Base-by-base conservation (phyloP, 805 yeast genomes). In the Zygosaccharomyces gambellarensis region DNA sequence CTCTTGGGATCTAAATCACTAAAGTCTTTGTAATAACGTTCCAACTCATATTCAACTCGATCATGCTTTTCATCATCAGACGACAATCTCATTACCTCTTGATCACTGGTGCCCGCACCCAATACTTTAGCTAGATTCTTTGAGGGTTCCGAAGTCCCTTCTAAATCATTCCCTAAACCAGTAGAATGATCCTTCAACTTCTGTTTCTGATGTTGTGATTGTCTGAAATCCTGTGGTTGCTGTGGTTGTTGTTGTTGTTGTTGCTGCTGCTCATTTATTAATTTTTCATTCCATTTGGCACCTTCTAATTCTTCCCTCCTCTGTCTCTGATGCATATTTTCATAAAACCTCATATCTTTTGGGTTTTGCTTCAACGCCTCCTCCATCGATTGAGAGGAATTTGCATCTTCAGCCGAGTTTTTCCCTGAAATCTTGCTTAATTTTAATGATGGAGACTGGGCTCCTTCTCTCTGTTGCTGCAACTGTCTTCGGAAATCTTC, bases 1-100 rank as follows among this genome's bases (percentile, higher is more conserved):
- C 62, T 60, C 8, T 59, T 60, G 32, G 62, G 58, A 50, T 67
- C 62, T 32, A 67, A 56, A 36, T 65, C 69, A 38, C 65, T 64
- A 22, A 65, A 66, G 38, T 71, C 68, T 39, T 64, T 66, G 34
- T 68, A 70, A 46, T 67, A 72, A 3, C 63, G 64, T 40, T 68
- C 72, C 46, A 68, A 61, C 38, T 69, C 68, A 50, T 64, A 65
- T 34, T 70, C 74, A 4, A 67, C 74, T 34, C 65, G 64, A 41
- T 70, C 73, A 30, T 56, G 58, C 29, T 55, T 59, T 41, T 69
- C 72, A 36, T 65, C 71, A 28, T 58, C 61, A 39, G 48, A 30
- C 6, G 54, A 47, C 10, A 47, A 36, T 46, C 51, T 49, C 30
- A 40, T 40, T 28, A 51, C 17, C 9, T 54, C 53, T 21, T 55